A percentile compares a stretch with the other conserved stretches of the same genome.
These are phyloP conservation scores for Fusarium chuoi DNA, from an alignment of 2,329 filamentous ascomycete species.

Conservation along the genomic window DNA sequence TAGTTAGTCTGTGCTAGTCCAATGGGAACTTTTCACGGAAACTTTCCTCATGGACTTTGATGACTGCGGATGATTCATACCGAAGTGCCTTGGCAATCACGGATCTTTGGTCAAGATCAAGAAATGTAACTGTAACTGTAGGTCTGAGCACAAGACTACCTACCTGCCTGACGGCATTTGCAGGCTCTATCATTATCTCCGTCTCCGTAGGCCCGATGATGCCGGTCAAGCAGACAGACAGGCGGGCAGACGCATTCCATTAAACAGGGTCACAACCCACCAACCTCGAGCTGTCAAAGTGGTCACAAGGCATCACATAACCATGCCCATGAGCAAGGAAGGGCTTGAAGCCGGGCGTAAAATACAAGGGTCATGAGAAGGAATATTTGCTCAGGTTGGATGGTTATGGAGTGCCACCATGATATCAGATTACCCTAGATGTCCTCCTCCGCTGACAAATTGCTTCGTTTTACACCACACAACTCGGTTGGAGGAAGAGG, in stretches of 20 bases:
- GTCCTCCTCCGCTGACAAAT: background rate
- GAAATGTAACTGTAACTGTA: background rate
- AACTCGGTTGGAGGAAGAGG: background rate
- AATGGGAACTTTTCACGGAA: background rate
- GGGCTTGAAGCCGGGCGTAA: background rate
- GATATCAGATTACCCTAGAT: background rate
- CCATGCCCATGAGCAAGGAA: background rate
- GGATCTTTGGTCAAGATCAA: background rate
- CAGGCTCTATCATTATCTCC: conserved; percentile 3
- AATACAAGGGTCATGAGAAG: conserved; percentile 7
- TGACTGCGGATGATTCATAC: background rate
- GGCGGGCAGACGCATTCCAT: background rate
- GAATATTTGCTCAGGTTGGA: background rate
- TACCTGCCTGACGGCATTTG: background rate
- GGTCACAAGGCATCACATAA: conserved; percentile 16
- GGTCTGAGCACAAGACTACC: background rate
- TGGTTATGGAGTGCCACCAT: background rate
- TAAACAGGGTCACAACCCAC: background rate
- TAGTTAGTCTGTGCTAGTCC: background rate
- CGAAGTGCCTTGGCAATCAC: conserved; percentile 21
- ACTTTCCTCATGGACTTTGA: background rate
- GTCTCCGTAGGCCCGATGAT: conserved; percentile 17
- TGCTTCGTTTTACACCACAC: background rate
- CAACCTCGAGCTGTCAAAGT: background rate
- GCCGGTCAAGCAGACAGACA: background rate